Evolutionary conservation across 345 rosid species (phyloP).

Genomic region (Salix exigua): DNA sequence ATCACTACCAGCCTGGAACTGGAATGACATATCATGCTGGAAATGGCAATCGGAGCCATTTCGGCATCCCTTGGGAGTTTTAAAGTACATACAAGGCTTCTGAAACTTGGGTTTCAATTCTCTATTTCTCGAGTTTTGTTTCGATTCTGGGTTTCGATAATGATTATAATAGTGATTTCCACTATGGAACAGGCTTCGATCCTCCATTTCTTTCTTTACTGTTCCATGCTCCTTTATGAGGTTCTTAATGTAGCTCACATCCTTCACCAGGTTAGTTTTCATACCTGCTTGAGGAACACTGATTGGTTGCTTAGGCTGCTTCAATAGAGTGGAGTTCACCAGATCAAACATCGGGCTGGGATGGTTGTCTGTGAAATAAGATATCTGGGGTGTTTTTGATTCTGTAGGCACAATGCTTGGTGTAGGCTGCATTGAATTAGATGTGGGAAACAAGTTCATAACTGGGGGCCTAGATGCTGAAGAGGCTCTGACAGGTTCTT

Average conservation of each 20-base stretch:
- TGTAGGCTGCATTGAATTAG: conserved; percentile 10
- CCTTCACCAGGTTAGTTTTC: conserved; percentile 30
- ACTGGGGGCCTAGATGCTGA: conserved; percentile 4
- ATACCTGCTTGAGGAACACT: conserved; percentile 8
- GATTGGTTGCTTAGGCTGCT: conserved; percentile 16
- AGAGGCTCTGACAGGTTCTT: not conserved
- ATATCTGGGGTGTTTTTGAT: not conserved
- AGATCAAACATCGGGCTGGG: not conserved
- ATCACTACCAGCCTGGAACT: conserved; percentile 16
- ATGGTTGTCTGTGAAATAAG: not conserved
- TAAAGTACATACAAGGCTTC: conserved; percentile 46
- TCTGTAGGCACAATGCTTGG: not conserved
- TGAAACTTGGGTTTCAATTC: conserved; percentile 27
- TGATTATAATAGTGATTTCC: conserved; percentile 9
- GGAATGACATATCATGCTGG: conserved; percentile 36
- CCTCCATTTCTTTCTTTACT: conserved; percentile 26
- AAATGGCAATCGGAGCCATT: conserved; percentile 43
- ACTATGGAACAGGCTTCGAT: conserved; percentile 2
- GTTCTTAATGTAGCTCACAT: conserved; percentile 48
- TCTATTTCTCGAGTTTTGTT: conserved; percentile 20
- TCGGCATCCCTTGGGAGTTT: conserved; percentile 45
- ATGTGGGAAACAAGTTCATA: conserved; percentile 3
- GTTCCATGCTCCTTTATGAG: conserved; percentile 66
- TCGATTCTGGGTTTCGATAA: conserved; percentile 6
- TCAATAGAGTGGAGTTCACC: conserved; percentile 13